Percentiles rank a stretch among this genome's conserved stretches.
Conservation (phyloP, 805 yeast genomes). For the Kodamaea neixiangensis region DNA sequence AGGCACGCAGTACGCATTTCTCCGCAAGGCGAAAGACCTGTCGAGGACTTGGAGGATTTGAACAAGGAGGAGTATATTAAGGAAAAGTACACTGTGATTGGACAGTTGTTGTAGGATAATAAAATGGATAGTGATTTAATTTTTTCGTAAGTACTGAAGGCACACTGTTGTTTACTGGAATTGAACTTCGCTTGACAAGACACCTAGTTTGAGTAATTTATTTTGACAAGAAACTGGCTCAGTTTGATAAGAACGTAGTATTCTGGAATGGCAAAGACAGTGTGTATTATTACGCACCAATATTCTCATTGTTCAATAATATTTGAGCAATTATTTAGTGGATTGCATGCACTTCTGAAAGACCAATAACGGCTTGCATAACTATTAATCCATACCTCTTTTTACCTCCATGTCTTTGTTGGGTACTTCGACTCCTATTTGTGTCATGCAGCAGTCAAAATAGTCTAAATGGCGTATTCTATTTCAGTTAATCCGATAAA, state of each 20-base stretch:
- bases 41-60: conserved; percentile 41
- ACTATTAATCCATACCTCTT: neutral
- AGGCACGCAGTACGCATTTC: conserved; percentile 78
- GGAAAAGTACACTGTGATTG: neutral
- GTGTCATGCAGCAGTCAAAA: neutral
- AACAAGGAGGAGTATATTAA: conserved; percentile 17
- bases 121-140: too few species aligned
- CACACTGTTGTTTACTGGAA: too few species aligned
- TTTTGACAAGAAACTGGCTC: too few species aligned
- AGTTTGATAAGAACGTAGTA: too few species aligned
- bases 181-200: too few species aligned
- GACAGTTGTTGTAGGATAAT: neutral
- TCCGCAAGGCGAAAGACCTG: conserved; percentile 72
- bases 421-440: neutral
- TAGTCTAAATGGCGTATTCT: neutral
- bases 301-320: too few species aligned
- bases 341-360: too few species aligned
- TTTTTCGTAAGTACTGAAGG: too few species aligned
- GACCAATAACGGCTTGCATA: neutral
- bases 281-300: too few species aligned
- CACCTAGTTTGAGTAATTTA: too few species aligned
- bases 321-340: neutral
- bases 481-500: neutral
- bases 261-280: too few species aligned
- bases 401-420: too few species aligned